Evolutionary conservation across 257 asterid genomes (phyloP), one percentile per base, ranked within the genome.

Genomic region (Scutellaria minor): DNA sequence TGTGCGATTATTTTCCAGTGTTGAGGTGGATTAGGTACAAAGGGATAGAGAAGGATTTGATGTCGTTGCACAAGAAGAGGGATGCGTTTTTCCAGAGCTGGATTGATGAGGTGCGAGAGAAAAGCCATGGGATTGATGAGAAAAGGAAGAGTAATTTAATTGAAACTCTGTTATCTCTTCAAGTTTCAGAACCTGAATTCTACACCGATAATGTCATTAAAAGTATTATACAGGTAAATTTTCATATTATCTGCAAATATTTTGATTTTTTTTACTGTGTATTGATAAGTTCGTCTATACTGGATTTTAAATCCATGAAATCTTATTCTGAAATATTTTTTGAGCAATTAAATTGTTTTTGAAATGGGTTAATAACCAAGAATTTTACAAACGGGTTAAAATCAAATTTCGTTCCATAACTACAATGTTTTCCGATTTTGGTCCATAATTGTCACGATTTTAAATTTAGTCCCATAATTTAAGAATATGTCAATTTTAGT

Each of bases 1-100:
- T 74, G 22, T 89, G 89, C 24, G 96, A 89, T 70, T 86, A 70
- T 27, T 85, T 89, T 15, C 92, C 96, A 9, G 65, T 83, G 3
- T 74, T 89, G 86, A 83, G 88, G 74, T 77, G 81, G 83, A 20
- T 87, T 66, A 93, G 96, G 0, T 85, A 74, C 66, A 75, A 74
- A 72, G 93, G 91, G 51, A 0, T 89, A 37, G 89, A 84, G 52
- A 87, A 77, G 70, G 67, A 56, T 3, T 5, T 79, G 77, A 64
- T 68, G 15, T 14, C 15, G 1, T n/a, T 77, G 64, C 75, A 76
- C 1, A 12, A 66, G 55, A 80, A 73, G 70, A 87, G 93, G 56
- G 87, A 87, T 18, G 80, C 41, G 8, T 79, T 78, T 58, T 57
- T 83, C 64, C 78, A 68, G 58, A 22, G 24, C 13, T 31, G 86